Conservation (phyloP, 305 asterid genomes). For the Solanum hybrid region DNA sequence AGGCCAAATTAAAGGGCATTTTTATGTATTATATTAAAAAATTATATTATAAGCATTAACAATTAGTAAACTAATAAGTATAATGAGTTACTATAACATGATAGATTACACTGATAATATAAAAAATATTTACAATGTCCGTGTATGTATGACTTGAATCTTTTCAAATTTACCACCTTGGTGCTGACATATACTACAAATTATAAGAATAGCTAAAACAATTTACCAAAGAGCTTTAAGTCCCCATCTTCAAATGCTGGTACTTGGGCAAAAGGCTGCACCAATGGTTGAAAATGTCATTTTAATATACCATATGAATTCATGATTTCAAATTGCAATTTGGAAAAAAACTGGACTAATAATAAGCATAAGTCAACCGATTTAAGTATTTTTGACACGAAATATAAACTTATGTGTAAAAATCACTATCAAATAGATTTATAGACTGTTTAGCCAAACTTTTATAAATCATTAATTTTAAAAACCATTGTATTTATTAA, state of each 20-base stretch:
- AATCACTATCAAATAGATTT: too few relatives aligned
- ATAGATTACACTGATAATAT: neutral
- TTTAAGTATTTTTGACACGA: too few relatives aligned
- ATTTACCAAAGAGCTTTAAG: constrained; percentile 48
- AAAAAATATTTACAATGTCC: neutral
- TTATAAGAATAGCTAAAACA: neutral
- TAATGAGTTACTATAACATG: neutral
- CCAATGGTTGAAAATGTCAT: neutral
- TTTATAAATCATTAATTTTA: too few relatives aligned
- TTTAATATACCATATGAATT: neutral
- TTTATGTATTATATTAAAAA: too few relatives aligned
- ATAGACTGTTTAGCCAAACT: too few relatives aligned
- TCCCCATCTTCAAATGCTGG: constrained; percentile 75
- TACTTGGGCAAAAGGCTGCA: constrained; percentile 75
- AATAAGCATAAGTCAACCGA: neutral
- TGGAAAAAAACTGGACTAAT: neutral
- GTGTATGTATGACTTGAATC: neutral
- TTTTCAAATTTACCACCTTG: neutral
- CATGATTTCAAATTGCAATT: neutral
- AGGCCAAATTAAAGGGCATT: too few relatives aligned
- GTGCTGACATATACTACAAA: neutral
- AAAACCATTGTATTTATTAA: neutral
- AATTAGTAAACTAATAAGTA: neutral
- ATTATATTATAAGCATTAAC: neutral
- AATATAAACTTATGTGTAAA: too few relatives aligned